Percentiles rank a stretch among this genome's conserved stretches.
Evolutionary conservation across 2,329 filamentous ascomycete species (phyloP).

Genomic region (Coniella lustricola): DNA sequence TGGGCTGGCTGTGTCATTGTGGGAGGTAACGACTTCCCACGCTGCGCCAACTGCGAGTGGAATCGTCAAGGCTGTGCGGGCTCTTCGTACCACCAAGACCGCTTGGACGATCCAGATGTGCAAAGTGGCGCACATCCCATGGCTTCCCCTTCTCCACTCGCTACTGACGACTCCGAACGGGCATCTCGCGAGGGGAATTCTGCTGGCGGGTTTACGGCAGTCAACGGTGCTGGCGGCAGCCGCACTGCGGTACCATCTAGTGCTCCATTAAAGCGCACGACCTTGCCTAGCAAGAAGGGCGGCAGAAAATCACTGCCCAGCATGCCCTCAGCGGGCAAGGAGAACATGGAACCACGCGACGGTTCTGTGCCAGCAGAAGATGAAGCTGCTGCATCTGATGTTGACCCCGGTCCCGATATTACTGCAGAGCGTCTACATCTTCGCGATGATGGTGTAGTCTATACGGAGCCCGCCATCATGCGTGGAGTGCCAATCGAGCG

Average conservation of each 20-base stretch:
- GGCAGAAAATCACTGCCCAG: conserved; percentile 12
- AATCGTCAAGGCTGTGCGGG: conserved; percentile 25
- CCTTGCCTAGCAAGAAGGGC: conserved; percentile 11
- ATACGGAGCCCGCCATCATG: conserved; percentile 45
- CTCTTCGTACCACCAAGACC: conserved; percentile 14
- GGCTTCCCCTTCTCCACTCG: neutral
- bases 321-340: conserved; percentile 8
- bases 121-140: neutral
- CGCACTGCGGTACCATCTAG: neutral
- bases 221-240: conserved; percentile 16
- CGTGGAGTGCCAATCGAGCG: conserved; percentile 46
- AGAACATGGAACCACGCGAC: conserved; percentile 4
- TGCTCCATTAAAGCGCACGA: conserved; percentile 9
- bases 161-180: conserved; percentile 1
- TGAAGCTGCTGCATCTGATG: conserved; percentile 7
- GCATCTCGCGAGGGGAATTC: conserved; percentile 10
- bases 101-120: conserved; percentile 4
- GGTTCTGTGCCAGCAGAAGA: conserved; percentile 12
- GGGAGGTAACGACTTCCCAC: conserved; percentile 34
- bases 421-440: conserved; percentile 38
- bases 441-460: conserved; percentile 41
- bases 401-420: conserved; percentile 31
- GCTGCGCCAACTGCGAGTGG: conserved; percentile 48
- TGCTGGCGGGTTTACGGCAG: conserved; percentile 19
- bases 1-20: conserved; percentile 40